Base-by-base conservation (phyloP, 257 asterid genomes). In the Anisodus acutangulus region DNA sequence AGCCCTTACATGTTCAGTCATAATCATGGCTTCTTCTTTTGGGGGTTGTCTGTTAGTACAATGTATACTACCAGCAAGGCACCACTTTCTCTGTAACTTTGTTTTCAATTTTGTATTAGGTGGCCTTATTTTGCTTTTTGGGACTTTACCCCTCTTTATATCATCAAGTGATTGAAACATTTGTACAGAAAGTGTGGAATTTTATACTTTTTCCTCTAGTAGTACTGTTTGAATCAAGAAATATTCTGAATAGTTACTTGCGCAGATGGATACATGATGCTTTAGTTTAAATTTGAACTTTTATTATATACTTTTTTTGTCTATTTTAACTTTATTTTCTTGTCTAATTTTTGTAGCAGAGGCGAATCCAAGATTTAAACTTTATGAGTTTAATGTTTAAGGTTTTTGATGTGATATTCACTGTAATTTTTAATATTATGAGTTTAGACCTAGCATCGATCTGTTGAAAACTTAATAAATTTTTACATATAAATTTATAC, bases 301-400 rank as follows among this genome's bases (percentile, higher is more conserved):
- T 66, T 39, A 17, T 54, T 39, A 8, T 43, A 78, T 45, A 1
- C 3, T 22, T 49, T 9, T 37, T 47, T 45, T 26, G 62, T 79
- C 17, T 9, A 13, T 85, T 69, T 35, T 41, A 84, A 78, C 86
- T 86, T 88, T 88, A 83, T 57, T 82, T 88, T 60, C 6, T 83
- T 88, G 88, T 87, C 90, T 84, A 72, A 84, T 86, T 55, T 71
- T 64, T 70, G 89, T 22, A 22, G 89, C 8, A 51, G 2, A 2
- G 55, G 0, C 13, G 55, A 8, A 9, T 0, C 0, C 1, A 4
- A 45, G 6, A 45, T 45, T 45, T 45, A 45, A 45, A 4, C 1
- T 45, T 45, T 45, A 45, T 4, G 6, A 45, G 1, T 45, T 45
- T 5, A 45, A 45, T 22, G 26, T 22, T 22, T 22, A 22, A 22